These are phyloP conservation scores for Crithidia thermophila DNA, from an alignment of 208 protist species.

Conservation along the genomic window DNA sequence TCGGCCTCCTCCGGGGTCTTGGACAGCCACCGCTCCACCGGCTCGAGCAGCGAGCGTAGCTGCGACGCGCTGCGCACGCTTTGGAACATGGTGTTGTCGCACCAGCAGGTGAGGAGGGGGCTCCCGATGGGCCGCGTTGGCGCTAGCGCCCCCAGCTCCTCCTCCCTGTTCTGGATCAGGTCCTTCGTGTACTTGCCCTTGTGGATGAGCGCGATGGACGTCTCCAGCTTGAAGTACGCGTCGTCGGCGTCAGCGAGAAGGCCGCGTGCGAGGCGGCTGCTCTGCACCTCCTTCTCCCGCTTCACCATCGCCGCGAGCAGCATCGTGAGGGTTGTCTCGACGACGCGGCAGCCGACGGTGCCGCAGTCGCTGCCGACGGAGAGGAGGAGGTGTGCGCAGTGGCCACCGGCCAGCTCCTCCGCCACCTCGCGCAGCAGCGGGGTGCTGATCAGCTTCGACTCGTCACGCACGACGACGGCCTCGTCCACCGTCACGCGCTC, in stretches of 20 bases:
- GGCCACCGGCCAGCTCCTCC: conserved; percentile 15
- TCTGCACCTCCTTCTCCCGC: neutral
- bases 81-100: conserved; percentile 22
- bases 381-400: conserved; percentile 18
- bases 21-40: conserved; percentile 31
- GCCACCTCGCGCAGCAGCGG: conserved; percentile 18
- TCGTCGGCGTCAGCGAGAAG: neutral
- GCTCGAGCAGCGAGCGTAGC: conserved; percentile 8
- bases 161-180: conserved; percentile 20
- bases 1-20: conserved; percentile 12
- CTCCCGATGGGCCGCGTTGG: conserved; percentile 22
- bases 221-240: conserved; percentile 19
- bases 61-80: conserved; percentile 2
- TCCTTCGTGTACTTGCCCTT: conserved; percentile 10
- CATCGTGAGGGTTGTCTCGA: conserved; percentile 16
- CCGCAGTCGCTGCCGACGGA: conserved; percentile 14
- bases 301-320: conserved; percentile 11
- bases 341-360: neutral
- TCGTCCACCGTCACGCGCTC: conserved; percentile 17
- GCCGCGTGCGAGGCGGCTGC: neutral
- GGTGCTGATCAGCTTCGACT: neutral
- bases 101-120: conserved; percentile 31
- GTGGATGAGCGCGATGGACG: conserved; percentile 4
- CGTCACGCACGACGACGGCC: neutral
- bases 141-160: conserved; percentile 6